Conservation (phyloP, 1,139 yeast species). For the Komagataea norvegica region DNA sequence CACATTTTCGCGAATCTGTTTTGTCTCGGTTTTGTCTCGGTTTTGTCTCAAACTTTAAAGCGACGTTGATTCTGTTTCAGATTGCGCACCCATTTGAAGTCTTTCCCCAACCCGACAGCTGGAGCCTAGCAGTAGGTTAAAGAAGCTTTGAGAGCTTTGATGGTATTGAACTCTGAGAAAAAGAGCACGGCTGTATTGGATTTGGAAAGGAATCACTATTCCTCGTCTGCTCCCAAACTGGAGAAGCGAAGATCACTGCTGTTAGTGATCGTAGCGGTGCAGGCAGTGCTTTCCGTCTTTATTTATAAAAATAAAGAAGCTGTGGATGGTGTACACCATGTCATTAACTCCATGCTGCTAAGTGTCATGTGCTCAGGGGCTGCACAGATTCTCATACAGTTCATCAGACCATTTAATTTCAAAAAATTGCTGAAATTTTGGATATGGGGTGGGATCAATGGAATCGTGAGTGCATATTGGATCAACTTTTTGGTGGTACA, state of each 20-base stretch:
- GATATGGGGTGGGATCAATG: slow-evolving; percentile 61
- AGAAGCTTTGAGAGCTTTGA: too few relatives aligned
- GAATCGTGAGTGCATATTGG: slow-evolving; percentile 54
- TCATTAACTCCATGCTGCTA: slow-evolving; percentile 39
- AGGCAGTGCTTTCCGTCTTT: slow-evolving; percentile 5
- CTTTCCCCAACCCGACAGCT: too few relatives aligned
- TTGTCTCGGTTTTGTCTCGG: neutral
- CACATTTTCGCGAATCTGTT: too few relatives aligned
- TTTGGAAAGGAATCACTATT: slow-evolving; percentile 18
- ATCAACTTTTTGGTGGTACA: slow-evolving; percentile 41
- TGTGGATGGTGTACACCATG: slow-evolving; percentile 21
- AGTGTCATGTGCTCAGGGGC: slow-evolving; percentile 50
- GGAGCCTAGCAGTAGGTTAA: too few relatives aligned
- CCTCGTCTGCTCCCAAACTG: neutral
- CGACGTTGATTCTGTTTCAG: too few relatives aligned
- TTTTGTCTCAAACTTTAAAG: too few relatives aligned
- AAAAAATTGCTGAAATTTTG: slow-evolving; percentile 45
- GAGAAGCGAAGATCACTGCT: slow-evolving; percentile 10
- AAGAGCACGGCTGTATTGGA: slow-evolving; percentile 3
- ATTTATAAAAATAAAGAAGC: slow-evolving; percentile 20
- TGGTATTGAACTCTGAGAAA: slow-evolving; percentile 2
- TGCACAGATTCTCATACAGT: slow-evolving; percentile 56
- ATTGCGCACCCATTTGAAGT: too few relatives aligned
- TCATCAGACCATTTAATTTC: slow-evolving; percentile 37
- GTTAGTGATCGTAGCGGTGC: slow-evolving; percentile 10